Evolutionary conservation across 2,329 filamentous ascomycete species (phyloP).

Genomic region (Lojkania enalia): DNA sequence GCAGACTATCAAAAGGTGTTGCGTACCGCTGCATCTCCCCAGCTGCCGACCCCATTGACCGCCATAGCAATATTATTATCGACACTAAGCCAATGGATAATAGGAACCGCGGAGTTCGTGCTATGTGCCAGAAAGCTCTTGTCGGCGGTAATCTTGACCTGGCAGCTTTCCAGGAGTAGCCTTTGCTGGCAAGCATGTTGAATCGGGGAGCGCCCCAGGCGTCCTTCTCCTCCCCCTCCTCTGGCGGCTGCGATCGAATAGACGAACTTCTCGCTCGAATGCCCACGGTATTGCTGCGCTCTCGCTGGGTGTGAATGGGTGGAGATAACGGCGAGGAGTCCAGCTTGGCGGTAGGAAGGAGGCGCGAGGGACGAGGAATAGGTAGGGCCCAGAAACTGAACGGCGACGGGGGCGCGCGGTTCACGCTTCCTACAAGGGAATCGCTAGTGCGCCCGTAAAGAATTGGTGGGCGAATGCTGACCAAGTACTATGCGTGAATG

Average conservation of each 20-base stretch:
- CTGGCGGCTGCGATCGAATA: slow-evolving; percentile 33
- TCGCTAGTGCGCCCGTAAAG: neutral
- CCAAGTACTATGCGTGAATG: neutral
- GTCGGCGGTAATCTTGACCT: slow-evolving; percentile 77
- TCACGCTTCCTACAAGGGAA: neutral
- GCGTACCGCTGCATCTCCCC: slow-evolving; percentile 88
- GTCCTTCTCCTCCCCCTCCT: slow-evolving; percentile 23
- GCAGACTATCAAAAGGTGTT: no score
- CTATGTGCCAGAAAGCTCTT: slow-evolving; percentile 63
- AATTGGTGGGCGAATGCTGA: no score
- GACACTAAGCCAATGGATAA: slow-evolving; percentile 71
- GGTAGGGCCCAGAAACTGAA: neutral
- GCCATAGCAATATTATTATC: slow-evolving; percentile 81
- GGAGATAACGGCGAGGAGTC: slow-evolving; percentile 26
- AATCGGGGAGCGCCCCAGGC: slow-evolving; percentile 17
- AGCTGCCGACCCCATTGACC: slow-evolving; percentile 77
- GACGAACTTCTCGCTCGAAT: slow-evolving; percentile 37
- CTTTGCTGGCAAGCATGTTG: slow-evolving; percentile 85
- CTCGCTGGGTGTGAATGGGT: slow-evolving; percentile 35
- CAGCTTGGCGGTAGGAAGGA: slow-evolving; percentile 28
- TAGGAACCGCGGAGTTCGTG: slow-evolving; percentile 78
- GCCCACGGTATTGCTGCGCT: slow-evolving; percentile 29
- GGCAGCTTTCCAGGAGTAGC: slow-evolving; percentile 88
- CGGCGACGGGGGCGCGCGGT: neutral
- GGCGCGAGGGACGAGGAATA: neutral